Conservation (phyloP, 1,284 basidiomycete genomes). For the Cutaneotrichosporon sp. region DNA sequence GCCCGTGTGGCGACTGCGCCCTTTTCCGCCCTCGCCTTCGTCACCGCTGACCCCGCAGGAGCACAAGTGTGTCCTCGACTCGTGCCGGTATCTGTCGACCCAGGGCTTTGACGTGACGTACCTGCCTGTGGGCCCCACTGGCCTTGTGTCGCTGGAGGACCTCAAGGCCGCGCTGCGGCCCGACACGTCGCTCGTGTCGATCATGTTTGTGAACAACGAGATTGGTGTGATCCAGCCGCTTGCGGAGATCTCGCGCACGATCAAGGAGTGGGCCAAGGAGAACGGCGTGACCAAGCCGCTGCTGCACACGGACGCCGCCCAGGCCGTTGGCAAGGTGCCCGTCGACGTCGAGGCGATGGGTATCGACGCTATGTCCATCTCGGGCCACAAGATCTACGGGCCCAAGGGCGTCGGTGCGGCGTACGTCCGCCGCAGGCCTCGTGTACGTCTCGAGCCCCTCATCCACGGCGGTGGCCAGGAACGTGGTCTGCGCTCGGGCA, state of each 20-base stretch:
- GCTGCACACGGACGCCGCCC: conserved; percentile 97
- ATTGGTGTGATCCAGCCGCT: conserved; percentile 98
- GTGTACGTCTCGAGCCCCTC: conserved; percentile 92
- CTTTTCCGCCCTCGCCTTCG: neutral
- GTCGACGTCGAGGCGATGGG: conserved; percentile 93
- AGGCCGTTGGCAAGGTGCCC: conserved; percentile 86
- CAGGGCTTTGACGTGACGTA: conserved; percentile 99
- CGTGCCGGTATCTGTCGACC: conserved; percentile 88
- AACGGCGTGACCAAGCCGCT: conserved; percentile 77
- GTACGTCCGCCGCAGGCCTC: conserved; percentile 86
- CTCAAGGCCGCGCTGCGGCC: conserved; percentile 79
- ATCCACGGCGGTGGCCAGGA: conserved; percentile 97
- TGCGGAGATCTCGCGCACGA: conserved; percentile 83
- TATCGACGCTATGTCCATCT: conserved; percentile 92
- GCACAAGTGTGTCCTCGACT: conserved; percentile 99
- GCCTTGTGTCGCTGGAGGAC: conserved; percentile 69
- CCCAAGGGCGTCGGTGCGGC: conserved; percentile 95
- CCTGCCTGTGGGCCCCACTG: conserved; percentile 84
- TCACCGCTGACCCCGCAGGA: conserved; percentile 56
- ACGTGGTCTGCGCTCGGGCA: conserved; percentile 89
- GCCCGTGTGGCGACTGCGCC: neutral
- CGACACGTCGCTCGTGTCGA: conserved; percentile 79
- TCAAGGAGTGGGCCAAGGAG: conserved; percentile 51
- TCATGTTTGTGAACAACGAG: conserved; percentile 99
- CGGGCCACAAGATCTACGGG: conserved; percentile 96